Evolutionary conservation across 2,329 filamentous ascomycete species (phyloP), one percentile per base, ranked within the genome.

Genomic region (Fusarium nelsonii): DNA sequence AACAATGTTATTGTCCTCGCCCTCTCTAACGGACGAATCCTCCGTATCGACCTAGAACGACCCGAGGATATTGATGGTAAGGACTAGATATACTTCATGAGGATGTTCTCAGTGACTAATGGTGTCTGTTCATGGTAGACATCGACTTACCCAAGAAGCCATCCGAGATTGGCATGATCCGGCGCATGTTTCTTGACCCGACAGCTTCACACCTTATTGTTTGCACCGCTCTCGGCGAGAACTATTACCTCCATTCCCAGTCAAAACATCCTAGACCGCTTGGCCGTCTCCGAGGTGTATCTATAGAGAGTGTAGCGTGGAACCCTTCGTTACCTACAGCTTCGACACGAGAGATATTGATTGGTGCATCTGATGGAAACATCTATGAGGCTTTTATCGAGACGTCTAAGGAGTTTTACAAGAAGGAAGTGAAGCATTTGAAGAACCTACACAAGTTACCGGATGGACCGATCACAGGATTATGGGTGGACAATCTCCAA

Each of bases 211-310:
- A 99, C 81, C 85, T 99, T 30, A 88, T 99, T 69, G 90, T 99
- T 72, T 94, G 92, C 77, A 99, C 96, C 4, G 91, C 93, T 7
- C 88, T 94, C 40, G 94, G 94, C 77, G 96, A 99, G 80, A 98
- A 97, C 81, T 99, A 94, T 83, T 99, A 99, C 80, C 91, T 99
- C 11, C 96, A 99, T 79, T 95, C 94, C 12, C 95, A 98, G 78
- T 96, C 94, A 34, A 91, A 93, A 72, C 91, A 94, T 70, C 94
- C 95, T 4, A 93, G 96, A 68, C 87, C 91, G 9, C 84, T 99
- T 36, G 90, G 91, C 15, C 88, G 93, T 58, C 81, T 99, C 54
- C 95, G 95, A 73, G 93, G 93, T 30, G 93, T 97, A 15, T 85
- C 89, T 10, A 93, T 99, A 62, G 94, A 97, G 79, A 92, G 91